These are phyloP conservation scores for Kuraishia capsulata DNA, from an alignment of 805 yeast genomes.

Conservation along the genomic window DNA sequence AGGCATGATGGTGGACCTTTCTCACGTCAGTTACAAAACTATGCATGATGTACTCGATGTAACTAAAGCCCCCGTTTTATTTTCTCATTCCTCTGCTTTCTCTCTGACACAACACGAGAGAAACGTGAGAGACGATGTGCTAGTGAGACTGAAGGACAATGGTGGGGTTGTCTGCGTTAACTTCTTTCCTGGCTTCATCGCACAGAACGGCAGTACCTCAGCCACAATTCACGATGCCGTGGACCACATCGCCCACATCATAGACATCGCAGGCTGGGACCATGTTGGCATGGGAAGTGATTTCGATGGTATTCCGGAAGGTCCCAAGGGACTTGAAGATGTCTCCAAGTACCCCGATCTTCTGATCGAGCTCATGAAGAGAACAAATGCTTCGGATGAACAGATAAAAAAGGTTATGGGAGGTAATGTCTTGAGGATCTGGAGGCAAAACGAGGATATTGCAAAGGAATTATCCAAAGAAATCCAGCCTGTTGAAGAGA, in stretches of 20 bases:
- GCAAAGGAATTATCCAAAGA: constrained; percentile 13
- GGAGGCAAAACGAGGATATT: constrained; percentile 30
- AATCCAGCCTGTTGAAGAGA: constrained; percentile 25
- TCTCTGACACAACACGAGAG: constrained; percentile 30
- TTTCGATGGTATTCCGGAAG: constrained; percentile 41
- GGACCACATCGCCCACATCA: constrained; percentile 32
- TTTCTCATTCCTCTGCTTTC: constrained; percentile 39
- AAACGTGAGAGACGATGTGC: constrained; percentile 40
- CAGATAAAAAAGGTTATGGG: constrained; percentile 36
- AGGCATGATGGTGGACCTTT: constrained; percentile 43
- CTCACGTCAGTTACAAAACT: constrained; percentile 39
- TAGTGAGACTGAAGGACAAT: constrained; percentile 26
- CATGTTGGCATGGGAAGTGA: constrained; percentile 45
- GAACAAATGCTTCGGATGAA: constrained; percentile 31
- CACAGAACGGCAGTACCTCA: constrained; percentile 3
- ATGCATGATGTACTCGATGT: constrained; percentile 33
- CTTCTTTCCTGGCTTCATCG: constrained; percentile 32
- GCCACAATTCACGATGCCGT: constrained; percentile 40
- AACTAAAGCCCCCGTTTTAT: constrained; percentile 36
- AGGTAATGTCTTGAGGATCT: constrained; percentile 34
- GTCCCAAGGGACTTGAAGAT: constrained; percentile 43
- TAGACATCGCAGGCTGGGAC: constrained; percentile 38
- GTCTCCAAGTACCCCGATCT: constrained; percentile 47
- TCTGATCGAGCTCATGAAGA: constrained; percentile 23
- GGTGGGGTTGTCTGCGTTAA: constrained; percentile 40